These are phyloP conservation scores for Chlorella vulgaris DNA, from an alignment of 139 green algal species.

Conservation along the genomic window DNA sequence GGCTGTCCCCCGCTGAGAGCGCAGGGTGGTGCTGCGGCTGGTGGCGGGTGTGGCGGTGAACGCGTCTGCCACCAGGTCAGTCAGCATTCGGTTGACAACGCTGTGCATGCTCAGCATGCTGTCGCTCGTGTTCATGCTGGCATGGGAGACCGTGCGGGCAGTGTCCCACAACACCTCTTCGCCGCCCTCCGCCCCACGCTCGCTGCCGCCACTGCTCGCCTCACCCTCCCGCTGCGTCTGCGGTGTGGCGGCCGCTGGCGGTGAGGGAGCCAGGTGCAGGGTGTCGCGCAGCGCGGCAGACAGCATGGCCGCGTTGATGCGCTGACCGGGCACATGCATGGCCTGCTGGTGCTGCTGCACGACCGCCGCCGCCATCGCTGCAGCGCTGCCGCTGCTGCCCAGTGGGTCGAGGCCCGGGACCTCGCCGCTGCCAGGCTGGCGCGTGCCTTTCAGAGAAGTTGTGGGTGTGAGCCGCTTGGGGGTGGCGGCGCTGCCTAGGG, in stretches of 20 bases:
- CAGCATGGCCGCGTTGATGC: not conserved
- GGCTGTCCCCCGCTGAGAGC: not conserved
- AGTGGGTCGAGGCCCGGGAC: not conserved
- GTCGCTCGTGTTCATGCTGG: slow-evolving; percentile 14
- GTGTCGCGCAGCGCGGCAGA: slow-evolving; percentile 28
- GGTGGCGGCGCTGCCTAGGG: slow-evolving; percentile 37
- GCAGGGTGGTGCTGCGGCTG: not conserved
- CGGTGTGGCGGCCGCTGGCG: too few relatives aligned
- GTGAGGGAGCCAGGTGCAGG: slow-evolving; percentile 5
- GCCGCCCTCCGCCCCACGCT: not conserved
- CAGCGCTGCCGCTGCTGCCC: not conserved
- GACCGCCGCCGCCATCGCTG: not conserved
- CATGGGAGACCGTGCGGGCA: too few relatives aligned
- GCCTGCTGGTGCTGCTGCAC: not conserved
- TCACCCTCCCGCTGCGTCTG: not conserved
- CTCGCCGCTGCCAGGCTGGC: not conserved
- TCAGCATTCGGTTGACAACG: slow-evolving; percentile 42
- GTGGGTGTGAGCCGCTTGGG: slow-evolving; percentile 25
- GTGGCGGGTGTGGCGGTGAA: slow-evolving; percentile 15
- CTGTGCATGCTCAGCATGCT: slow-evolving; percentile 25
- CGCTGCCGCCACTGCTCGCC: slow-evolving; percentile 5
- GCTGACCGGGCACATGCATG: not conserved
- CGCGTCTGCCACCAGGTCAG: slow-evolving; percentile 33
- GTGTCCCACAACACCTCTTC: not conserved
- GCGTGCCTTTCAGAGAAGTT: not conserved